Evolutionary conservation across 2,329 filamentous ascomycete species (phyloP), one percentile per base, ranked within the genome.

Genomic region (Pseudocercospora fijiensis): DNA sequence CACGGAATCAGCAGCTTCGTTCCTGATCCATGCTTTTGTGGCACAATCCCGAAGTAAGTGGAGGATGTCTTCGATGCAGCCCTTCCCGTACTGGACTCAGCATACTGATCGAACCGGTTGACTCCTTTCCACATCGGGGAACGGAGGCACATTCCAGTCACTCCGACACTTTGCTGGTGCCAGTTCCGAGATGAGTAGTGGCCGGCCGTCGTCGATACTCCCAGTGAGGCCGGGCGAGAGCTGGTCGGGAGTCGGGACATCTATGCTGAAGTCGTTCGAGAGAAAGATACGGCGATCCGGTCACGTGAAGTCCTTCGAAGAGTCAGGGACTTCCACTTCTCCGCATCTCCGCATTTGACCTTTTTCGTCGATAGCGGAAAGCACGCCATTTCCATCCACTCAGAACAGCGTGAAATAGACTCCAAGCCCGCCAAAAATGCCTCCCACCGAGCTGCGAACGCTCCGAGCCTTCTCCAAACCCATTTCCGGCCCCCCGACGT

Each of bases 401-500:
- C 53, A 41, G 26, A n/a, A 28, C 11, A 24, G 49, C 49, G 11
- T 22, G 20, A 24, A 20, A 16, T 56, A 30, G 37, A 26, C 33
- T 16, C 57, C 10, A 56, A 64, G 55, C 10, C 16, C 20, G 24
- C n/a, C 33, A 47, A 62, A 41, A 61, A 67, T 67, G 65, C 43
- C 62, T 57, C 57, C 37, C 5, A 57, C 60, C 52, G 64, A 64
- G 53, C 57, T 59, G 43, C 47, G 59, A 66, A 30, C 53, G n/a
- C 55, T 60, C 49, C 30, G 65, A 65, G 66, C 62, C 61, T 62
- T 61, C 47, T 63, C 66, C 64, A 68, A 60, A 57, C 52, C 56
- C 28, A 56, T 66, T 27, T 33, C 53, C 58, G 61, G 64, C 27
- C 33, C 37, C 33, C 57, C 52, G 41, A 58, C 30, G 49, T 30